Evolutionary conservation across 176 grass and related monocot genomes (phyloP).

Genomic region (Echinochloa phyllopogon): DNA sequence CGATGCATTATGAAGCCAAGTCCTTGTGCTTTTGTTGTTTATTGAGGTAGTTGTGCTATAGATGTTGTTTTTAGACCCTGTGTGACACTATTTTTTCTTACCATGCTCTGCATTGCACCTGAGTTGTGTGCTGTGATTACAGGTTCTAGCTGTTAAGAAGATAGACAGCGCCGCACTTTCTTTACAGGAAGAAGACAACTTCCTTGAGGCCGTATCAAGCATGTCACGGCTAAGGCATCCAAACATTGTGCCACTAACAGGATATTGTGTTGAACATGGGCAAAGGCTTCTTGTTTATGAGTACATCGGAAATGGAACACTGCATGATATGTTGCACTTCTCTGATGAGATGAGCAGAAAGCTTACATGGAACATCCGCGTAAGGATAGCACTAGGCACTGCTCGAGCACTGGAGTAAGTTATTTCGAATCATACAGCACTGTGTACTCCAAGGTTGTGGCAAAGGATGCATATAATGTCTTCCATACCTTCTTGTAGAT

Average conservation of each 20-base stretch:
- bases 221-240: conserved; percentile 94
- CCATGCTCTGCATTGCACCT: conserved; percentile 22
- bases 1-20: not conserved
- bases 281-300: conserved; percentile 94
- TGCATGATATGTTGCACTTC: conserved; percentile 88
- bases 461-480: conserved; percentile 6
- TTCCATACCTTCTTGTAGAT: conserved; percentile 50
- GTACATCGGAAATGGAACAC: conserved; percentile 78
- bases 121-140: conserved; percentile 48
- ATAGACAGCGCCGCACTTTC: conserved; percentile 80
- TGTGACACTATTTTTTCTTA: not conserved
- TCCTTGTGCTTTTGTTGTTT: conserved; percentile 3
- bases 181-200: conserved; percentile 94
- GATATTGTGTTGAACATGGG: conserved; percentile 88
- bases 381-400: conserved; percentile 77
- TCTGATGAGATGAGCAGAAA: conserved; percentile 79
- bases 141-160: conserved; percentile 97
- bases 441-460: conserved; percentile 31
- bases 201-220: conserved; percentile 91
- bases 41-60: conserved; percentile 19
- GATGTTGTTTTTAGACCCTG: not conserved
- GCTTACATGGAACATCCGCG: conserved; percentile 91
- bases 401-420: conserved; percentile 97
- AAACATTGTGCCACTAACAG: conserved; percentile 81
- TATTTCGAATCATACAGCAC: not conserved